Evolutionary conservation across 2,329 filamentous ascomycete genomes (phyloP).

Genomic region (Westerdykella aurantiaca): DNA sequence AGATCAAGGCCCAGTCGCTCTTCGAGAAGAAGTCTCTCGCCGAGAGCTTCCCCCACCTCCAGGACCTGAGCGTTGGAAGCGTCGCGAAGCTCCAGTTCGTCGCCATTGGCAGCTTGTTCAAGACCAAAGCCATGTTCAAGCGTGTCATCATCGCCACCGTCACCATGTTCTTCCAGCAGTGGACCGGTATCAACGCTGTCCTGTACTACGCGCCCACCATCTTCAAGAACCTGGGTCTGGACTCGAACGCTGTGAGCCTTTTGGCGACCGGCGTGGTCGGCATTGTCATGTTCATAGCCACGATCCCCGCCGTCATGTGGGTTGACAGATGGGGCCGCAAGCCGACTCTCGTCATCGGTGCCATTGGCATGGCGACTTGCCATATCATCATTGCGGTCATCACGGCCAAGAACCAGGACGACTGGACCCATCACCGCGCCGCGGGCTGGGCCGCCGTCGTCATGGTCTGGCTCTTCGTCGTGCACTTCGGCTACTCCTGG

Average conservation of each 20-base stretch:
- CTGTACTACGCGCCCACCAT: slow-evolving; percentile 48
- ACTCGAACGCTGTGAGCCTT: slow-evolving; percentile 46
- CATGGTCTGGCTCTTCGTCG: slow-evolving; percentile 69
- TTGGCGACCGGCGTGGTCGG: slow-evolving; percentile 66
- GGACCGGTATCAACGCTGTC: slow-evolving; percentile 47
- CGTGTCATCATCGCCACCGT: slow-evolving; percentile 57
- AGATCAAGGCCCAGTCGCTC: slow-evolving; percentile 71
- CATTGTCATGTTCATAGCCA: slow-evolving; percentile 62
- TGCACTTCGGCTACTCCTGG: slow-evolving; percentile 72
- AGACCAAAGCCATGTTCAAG: slow-evolving; percentile 60
- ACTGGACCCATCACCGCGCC: slow-evolving; percentile 52
- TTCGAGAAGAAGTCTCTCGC: slow-evolving; percentile 69
- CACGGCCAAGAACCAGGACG: slow-evolving; percentile 56
- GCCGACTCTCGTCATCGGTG: slow-evolving; percentile 57
- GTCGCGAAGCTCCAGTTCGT: slow-evolving; percentile 56
- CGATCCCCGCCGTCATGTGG: slow-evolving; percentile 61
- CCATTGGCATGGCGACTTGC: slow-evolving; percentile 63
- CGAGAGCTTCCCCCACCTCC: slow-evolving; percentile 62
- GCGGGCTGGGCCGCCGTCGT: slow-evolving; percentile 64
- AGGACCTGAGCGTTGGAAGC: slow-evolving; percentile 56
- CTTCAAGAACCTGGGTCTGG: slow-evolving; percentile 44
- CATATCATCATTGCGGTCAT: slow-evolving; percentile 69
- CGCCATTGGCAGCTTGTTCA: slow-evolving; percentile 59
- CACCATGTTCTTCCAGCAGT: slow-evolving; percentile 48
- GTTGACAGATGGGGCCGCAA: slow-evolving; percentile 61